Evolutionary conservation across 352 stramenopile genomes (phyloP), one percentile per base, ranked within the genome.

Genomic region (Achlya hypogyna): DNA sequence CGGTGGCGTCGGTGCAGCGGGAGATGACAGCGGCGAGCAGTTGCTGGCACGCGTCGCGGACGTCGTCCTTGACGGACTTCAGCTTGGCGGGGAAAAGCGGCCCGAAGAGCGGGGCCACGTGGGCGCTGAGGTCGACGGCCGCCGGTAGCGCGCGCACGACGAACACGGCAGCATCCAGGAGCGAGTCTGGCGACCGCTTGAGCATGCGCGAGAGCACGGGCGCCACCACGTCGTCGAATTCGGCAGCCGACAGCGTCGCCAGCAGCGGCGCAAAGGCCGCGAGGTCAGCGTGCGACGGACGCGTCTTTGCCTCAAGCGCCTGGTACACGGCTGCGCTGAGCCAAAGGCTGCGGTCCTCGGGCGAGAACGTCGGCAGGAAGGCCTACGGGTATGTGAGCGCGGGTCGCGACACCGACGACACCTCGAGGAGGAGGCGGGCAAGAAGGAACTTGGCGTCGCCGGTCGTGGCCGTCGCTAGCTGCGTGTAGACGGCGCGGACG

Each of bases 111-210:
- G 84, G 74, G 0, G 51, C 32, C 35, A 89, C 25, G 70, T 91
- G 89, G 1, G 66, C 63, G 42, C 84, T 82, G 58, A 93, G 84
- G 51, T 93, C 82, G 53, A 95, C 53, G 27, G 77, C 74, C 22
- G 77, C 62, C 18, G 31, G 42, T 1, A 63, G 32, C 38, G 76
- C 75, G 5, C 71, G 62, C 5, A 95, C 77, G 23, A 91, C 59
- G 29, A 78, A 73, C 0, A 72, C 75, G 3, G 79, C 72, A 6
- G 81, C 74, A 68, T 93, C 82, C 29, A 95, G 73, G 28, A 85
- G 74, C 35, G 79, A 81, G 65, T 95, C 86, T 0, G 86, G 84
- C 29, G 83, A 86, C 66, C 90, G 89, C 72, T 92, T 93, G 60
- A 95, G 76, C 74, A 87, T 78, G 68, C 90, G 89, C 31, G 76